These are phyloP conservation scores for Kappamyces sp. DNA, from an alignment of 192 early-diverging fungal species.

Conservation along the genomic window DNA sequence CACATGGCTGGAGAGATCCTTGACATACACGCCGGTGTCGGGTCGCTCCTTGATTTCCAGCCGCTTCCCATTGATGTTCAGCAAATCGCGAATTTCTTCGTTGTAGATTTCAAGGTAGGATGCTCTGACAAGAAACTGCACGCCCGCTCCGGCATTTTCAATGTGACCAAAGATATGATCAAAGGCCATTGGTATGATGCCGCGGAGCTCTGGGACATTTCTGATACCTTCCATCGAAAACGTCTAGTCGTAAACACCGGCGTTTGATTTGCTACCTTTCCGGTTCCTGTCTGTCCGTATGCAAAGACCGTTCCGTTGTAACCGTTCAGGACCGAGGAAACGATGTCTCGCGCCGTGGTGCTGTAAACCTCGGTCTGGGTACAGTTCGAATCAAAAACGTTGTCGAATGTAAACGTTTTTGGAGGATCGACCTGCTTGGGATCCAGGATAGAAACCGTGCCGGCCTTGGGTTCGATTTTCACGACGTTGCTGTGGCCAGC, in stretches of 20 bases:
- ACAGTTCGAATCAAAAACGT: constrained; percentile 48
- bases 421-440: constrained; percentile 37
- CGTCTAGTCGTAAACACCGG: constrained; percentile 31
- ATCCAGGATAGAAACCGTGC: constrained; percentile 43
- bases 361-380: constrained; percentile 56
- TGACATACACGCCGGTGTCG: constrained; percentile 60
- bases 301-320: constrained; percentile 65
- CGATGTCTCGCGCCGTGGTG: constrained; percentile 48
- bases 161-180: constrained; percentile 61
- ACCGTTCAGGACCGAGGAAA: constrained; percentile 53
- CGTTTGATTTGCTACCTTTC: constrained; percentile 40
- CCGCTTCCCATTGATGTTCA: constrained; percentile 58
- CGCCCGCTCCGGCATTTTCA: constrained; percentile 40
- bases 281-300: constrained; percentile 55
- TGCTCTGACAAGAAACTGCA: constrained; percentile 73
- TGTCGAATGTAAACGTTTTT: constrained; percentile 60
- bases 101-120: constrained; percentile 95
- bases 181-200: constrained; percentile 63
- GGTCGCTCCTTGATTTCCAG: constrained; percentile 59
- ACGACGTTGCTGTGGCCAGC: constrained; percentile 52
- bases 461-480: constrained; percentile 40
- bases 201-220: constrained; percentile 57
- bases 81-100: constrained; percentile 81
- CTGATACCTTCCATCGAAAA: constrained; percentile 70
- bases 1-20: constrained; percentile 54